Evolutionary conservation across 805 yeast genomes (phyloP).

Genomic region (Grigorovia jiainica): DNA sequence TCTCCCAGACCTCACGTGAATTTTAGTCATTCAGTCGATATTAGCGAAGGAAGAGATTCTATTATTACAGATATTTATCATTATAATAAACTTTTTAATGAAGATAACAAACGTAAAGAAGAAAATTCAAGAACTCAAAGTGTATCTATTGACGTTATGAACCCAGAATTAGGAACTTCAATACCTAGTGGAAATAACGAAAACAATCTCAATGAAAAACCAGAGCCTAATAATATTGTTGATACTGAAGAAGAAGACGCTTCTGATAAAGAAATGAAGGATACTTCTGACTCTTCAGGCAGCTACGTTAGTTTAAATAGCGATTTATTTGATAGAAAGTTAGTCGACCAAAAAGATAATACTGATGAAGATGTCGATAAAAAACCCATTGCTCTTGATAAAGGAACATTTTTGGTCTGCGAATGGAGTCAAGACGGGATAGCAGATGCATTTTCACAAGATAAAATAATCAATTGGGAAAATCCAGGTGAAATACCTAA

Average conservation of each 20-base stretch:
- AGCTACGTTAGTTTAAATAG: background rate
- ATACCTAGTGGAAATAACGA: too few relatives aligned
- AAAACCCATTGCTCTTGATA: too few relatives aligned
- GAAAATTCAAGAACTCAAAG: background rate
- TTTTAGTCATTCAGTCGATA: constrained; percentile 9
- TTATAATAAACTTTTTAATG: constrained; percentile 5
- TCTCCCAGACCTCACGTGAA: constrained; percentile 17
- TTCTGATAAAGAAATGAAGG: background rate
- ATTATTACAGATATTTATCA: constrained; percentile 20
- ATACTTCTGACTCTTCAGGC: background rate
- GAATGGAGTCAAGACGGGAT: constrained; percentile 51
- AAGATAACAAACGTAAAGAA: background rate
- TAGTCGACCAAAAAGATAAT: background rate
- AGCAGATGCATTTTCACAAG: constrained; percentile 44
- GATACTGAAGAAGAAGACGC: background rate
- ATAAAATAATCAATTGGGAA: constrained; percentile 49
- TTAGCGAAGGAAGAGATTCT: constrained; percentile 10
- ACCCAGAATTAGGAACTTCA: background rate
- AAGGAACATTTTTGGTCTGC: constrained; percentile 41
- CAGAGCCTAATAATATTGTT: background rate
- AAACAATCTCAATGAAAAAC: background rate
- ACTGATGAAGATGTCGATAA: background rate
- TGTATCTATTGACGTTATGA: background rate
- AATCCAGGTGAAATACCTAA: constrained; percentile 41
- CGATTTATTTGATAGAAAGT: background rate